Evolutionary conservation across 75 land plant genomes (phyloP).

Genomic region (Pinus taeda): DNA sequence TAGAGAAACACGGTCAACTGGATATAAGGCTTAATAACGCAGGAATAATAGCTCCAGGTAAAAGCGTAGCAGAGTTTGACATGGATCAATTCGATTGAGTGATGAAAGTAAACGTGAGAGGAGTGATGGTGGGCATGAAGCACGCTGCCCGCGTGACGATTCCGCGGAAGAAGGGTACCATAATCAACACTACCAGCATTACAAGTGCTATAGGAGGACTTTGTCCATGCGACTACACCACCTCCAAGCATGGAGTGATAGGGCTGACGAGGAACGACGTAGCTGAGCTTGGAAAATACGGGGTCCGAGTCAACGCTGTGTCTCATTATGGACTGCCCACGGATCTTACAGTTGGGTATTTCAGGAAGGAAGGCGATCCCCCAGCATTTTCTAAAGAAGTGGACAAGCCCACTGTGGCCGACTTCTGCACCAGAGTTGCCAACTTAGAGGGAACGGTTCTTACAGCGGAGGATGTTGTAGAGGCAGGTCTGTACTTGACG

Average conservation of each 20-base stretch:
- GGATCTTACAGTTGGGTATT: neutral
- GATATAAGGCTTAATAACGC: slow-evolving; percentile 69
- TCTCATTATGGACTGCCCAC: neutral
- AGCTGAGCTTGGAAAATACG: too few relatives aligned
- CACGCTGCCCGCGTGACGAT: slow-evolving; percentile 76
- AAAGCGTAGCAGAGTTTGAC: slow-evolving; percentile 38
- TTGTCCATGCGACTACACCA: neutral
- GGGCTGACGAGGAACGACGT: too few relatives aligned
- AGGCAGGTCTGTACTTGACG: neutral
- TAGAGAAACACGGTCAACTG: too few relatives aligned
- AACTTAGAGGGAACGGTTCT: neutral
- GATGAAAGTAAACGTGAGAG: slow-evolving; percentile 56
- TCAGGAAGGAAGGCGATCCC: neutral
- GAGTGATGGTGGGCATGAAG: slow-evolving; percentile 57
- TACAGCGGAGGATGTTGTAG: neutral
- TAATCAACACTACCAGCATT: neutral
- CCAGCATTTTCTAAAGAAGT: neutral
- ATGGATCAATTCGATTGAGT: slow-evolving; percentile 46
- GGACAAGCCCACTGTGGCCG: neutral
- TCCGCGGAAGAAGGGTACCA: slow-evolving; percentile 37
- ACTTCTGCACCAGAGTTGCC: neutral
- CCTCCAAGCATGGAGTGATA: slow-evolving; percentile 9
- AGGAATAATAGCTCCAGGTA: slow-evolving; percentile 14
- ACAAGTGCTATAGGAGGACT: neutral
- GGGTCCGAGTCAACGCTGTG: too few relatives aligned